Evolutionary conservation across 2,329 filamentous ascomycete genomes (phyloP).

Genomic region (Xylaria sp.): DNA sequence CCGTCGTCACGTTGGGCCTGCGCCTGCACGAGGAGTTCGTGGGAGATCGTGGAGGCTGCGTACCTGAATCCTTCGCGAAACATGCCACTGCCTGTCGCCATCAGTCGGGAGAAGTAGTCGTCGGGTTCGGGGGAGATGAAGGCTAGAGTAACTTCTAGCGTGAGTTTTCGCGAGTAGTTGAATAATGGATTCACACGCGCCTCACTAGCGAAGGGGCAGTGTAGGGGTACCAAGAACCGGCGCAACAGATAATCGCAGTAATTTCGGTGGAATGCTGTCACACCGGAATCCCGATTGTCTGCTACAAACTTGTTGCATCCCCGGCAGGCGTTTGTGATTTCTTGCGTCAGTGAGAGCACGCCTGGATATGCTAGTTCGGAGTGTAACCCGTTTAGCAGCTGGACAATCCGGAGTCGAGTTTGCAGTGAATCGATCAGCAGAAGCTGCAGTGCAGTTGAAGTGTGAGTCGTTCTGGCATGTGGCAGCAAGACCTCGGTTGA

Average conservation of each 20-base stretch:
- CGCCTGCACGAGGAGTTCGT: constrained; percentile 46
- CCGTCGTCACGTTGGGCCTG: constrained; percentile 40
- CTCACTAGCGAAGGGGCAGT: constrained; percentile 53
- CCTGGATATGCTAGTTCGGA: constrained; percentile 44
- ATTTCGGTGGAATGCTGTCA: constrained; percentile 52
- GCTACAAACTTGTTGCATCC: constrained; percentile 31
- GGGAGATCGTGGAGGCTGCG: constrained; percentile 41
- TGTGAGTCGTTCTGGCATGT: constrained; percentile 38
- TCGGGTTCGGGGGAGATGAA: constrained; percentile 46
- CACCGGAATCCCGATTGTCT: constrained; percentile 24
- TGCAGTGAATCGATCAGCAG: constrained; percentile 45
- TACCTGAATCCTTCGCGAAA: constrained; percentile 48
- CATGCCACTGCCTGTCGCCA: constrained; percentile 47
- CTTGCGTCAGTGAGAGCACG: constrained; percentile 43
- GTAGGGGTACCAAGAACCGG: constrained; percentile 61
- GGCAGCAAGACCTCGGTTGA: constrained; percentile 32
- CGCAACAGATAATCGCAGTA: constrained; percentile 58
- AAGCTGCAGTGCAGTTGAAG: constrained; percentile 45
- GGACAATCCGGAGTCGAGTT: constrained; percentile 43
- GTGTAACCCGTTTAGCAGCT: constrained; percentile 44
- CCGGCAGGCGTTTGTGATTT: constrained; percentile 40
- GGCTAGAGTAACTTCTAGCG: constrained; percentile 50
- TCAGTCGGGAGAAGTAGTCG: constrained; percentile 45
- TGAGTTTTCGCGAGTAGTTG: constrained; percentile 55
- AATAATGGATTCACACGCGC: constrained; percentile 52